A percentile compares a stretch with the other conserved stretches of the same genome.
phyloP scores from a whole-genome alignment of 75 land plant genomes.

The Picea sitchensis region DNA sequence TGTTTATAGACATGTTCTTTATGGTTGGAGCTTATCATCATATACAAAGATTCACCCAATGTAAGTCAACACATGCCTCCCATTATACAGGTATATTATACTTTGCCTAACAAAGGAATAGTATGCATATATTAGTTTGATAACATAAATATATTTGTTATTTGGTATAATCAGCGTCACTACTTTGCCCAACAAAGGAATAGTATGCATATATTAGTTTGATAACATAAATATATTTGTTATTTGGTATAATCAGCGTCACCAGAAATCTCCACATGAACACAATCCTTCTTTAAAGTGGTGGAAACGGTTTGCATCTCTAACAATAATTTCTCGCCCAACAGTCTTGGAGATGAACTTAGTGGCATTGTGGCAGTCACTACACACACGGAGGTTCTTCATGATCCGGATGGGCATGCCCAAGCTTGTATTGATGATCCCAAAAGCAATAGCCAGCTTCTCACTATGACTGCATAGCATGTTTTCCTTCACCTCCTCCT shows the following conservation, averaged over 20 bases:
- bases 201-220: no score
- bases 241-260: neutral
- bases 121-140: no score
- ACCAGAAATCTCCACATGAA: constrained; percentile 19
- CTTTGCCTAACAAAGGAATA: no score
- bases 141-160: no score
- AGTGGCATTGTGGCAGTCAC: constrained; percentile 17
- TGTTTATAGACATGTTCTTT: no score
- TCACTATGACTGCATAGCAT: constrained; percentile 14
- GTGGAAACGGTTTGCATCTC: constrained; percentile 20
- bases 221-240: no score
- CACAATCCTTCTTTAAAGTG: constrained; percentile 22
- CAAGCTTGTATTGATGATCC: constrained; percentile 17
- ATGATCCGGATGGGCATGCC: constrained; percentile 14
- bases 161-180: no score
- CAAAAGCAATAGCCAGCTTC: constrained; percentile 30
- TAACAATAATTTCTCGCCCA: constrained; percentile 17
- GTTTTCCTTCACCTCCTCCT: constrained; percentile 1
- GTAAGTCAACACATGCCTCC: no score
- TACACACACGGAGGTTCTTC: constrained; percentile 16
- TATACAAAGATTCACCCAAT: no score
- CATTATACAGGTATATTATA: no score
- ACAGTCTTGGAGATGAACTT: constrained; percentile 20
- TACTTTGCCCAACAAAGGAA: no score
- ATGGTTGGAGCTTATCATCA: no score